Evolutionary conservation across 345 rosid genomes (phyloP).

Genomic region (Ceriops tagal): DNA sequence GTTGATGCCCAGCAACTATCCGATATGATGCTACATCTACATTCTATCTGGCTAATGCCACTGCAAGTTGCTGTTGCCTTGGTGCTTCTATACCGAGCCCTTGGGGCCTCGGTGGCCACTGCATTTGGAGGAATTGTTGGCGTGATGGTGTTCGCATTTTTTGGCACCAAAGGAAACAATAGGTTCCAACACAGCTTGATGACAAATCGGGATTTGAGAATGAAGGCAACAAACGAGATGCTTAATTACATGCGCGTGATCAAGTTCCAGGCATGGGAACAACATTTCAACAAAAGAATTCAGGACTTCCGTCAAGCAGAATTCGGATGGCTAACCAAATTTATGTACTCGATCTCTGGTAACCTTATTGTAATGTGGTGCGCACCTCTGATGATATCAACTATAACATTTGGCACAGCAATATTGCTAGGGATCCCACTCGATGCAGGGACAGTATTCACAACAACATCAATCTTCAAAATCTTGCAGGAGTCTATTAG

Average conservation of each 20-base stretch:
- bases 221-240: conserved; percentile 96
- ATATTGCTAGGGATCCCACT: conserved; percentile 59
- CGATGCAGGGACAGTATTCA: conserved; percentile 85
- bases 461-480: conserved; percentile 77
- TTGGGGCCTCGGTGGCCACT: conserved; percentile 57
- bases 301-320: conserved; percentile 63
- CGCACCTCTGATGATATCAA: conserved; percentile 70
- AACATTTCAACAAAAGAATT: conserved; percentile 81
- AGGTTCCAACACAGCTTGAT: conserved; percentile 59
- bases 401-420: conserved; percentile 73
- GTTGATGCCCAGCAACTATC: conserved; percentile 97
- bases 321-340: conserved; percentile 76
- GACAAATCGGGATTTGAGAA: conserved; percentile 75
- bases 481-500: conserved; percentile 94
- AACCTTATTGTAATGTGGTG: conserved; percentile 78
- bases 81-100: conserved; percentile 56
- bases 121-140: conserved; percentile 51
- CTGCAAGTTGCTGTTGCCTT: conserved; percentile 65
- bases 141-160: conserved; percentile 44
- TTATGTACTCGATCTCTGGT: conserved; percentile 63
- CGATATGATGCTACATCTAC: conserved; percentile 95
- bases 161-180: conserved; percentile 63
- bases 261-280: conserved; percentile 96
- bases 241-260: conserved; percentile 88
- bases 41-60: conserved; percentile 90